phyloP scores from a whole-genome alignment of 2,329 filamentous ascomycete species.

The Monilinia laxa region DNA sequence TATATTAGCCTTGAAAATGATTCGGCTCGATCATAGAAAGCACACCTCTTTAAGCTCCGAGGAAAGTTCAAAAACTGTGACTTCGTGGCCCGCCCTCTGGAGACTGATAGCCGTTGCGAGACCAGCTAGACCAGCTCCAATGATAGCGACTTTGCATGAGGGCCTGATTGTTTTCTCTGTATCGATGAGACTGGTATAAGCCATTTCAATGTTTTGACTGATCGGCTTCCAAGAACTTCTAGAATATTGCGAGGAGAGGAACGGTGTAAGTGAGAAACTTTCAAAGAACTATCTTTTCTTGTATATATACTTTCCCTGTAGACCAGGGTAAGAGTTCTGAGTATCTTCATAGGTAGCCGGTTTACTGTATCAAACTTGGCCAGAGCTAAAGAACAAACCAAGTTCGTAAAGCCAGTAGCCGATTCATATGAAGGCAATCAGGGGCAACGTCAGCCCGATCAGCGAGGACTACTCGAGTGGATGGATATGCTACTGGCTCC shows the following conservation, averaged over 20 bases:
- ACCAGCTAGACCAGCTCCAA: slow-evolving; percentile 5
- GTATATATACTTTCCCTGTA: too few relatives aligned
- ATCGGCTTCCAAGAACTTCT: not conserved
- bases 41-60: not conserved
- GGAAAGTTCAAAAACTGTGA: not conserved
- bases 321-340: too few relatives aligned
- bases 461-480: too few relatives aligned
- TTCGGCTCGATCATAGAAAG: not conserved
- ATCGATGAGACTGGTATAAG: not conserved
- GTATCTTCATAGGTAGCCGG: too few relatives aligned
- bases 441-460: too few relatives aligned
- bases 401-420: too few relatives aligned
- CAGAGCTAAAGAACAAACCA: too few relatives aligned
- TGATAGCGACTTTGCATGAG: slow-evolving; percentile 4
- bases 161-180: not conserved
- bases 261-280: not conserved
- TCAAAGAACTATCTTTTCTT: not conserved
- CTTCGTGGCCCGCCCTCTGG: not conserved
- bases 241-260: not conserved
- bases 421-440: too few relatives aligned
- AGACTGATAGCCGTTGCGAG: slow-evolving; percentile 2
- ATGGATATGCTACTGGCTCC: too few relatives aligned
- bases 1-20: not conserved
- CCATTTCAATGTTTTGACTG: not conserved
- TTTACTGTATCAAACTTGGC: too few relatives aligned